Evolutionary conservation across 495 filamentous ascomycete genomes (phyloP).

Genomic region (Penicillium mononematosum): DNA sequence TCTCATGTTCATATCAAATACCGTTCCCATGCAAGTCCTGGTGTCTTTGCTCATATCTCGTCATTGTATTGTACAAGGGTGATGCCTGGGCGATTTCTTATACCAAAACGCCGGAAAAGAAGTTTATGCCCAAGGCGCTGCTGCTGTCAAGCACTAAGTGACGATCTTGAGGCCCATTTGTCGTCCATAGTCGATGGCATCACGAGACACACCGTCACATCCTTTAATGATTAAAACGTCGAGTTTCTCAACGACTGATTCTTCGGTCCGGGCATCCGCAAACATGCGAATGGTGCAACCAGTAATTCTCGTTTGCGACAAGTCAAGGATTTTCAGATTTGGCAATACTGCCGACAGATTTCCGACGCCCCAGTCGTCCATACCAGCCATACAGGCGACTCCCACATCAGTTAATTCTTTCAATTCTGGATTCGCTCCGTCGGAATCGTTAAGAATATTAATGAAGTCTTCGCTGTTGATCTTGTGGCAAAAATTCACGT

Average conservation of each 20-base stretch:
- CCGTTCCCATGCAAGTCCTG: neutral
- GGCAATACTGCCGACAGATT: slow-evolving; percentile 19
- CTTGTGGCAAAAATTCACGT: slow-evolving; percentile 31
- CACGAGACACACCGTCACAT: slow-evolving; percentile 37
- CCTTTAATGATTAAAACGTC: slow-evolving; percentile 29
- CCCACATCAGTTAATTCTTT: slow-evolving; percentile 32
- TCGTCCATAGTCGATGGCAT: slow-evolving; percentile 41
- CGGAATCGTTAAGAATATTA: slow-evolving; percentile 2
- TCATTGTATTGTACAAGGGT: neutral
- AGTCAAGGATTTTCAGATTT: slow-evolving; percentile 32
- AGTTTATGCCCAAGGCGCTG: too few relatives aligned
- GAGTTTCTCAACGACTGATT: slow-evolving; percentile 15
- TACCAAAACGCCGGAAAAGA: too few relatives aligned
- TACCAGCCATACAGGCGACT: slow-evolving; percentile 21
- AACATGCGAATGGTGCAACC: slow-evolving; percentile 37
- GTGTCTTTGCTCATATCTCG: neutral
- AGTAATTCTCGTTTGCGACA: slow-evolving; percentile 39
- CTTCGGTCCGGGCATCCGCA: slow-evolving; percentile 23
- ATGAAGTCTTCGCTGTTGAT: slow-evolving; percentile 16
- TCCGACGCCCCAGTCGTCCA: slow-evolving; percentile 25
- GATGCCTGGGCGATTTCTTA: neutral
- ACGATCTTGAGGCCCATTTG: slow-evolving; percentile 34
- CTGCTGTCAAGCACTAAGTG: slow-evolving; percentile 2
- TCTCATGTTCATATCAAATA: too few relatives aligned
- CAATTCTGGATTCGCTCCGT: slow-evolving; percentile 6